Evolutionary conservation across 2,329 filamentous ascomycete genomes (phyloP), one percentile per base, ranked within the genome.

Genomic region (Plectosphaerella plurivora): DNA sequence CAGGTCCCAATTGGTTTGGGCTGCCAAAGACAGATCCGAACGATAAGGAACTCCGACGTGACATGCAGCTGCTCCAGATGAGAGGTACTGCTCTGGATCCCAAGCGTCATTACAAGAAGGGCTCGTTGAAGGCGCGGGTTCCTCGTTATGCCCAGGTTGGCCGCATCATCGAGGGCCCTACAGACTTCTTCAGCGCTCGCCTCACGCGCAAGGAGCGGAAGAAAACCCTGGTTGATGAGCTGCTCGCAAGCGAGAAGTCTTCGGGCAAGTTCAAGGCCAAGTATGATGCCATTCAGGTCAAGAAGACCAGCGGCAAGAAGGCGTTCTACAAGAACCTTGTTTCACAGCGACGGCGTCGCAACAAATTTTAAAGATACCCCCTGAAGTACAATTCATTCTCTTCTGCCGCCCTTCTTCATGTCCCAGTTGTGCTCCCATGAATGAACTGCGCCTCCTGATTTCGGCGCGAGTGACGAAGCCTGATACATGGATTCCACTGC

Each of bases 81-180:
- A 85, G 94, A 68, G 87, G 86, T 52, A 58, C 56, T 37, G 86
- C 96, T 18, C 78, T 97, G 20, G 93, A 97, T 59, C 86, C 91
- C 1, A 93, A 97, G 67, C 80, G 88, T 48, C 88, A 93, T 63
- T 96, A 96, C 77, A 95, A 93, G 68, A 97, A 97, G 69, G 86
- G 93, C 49, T 81, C 74, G 49, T 79, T 83, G 51, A 91, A 88
- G 65, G 78, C 81, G 53, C 76, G 83, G 55, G 72, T 87, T 1
- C 94, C 94, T 1, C 84, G 91, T 55, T 97, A 88, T 66, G 95
- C 89, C 18, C 90, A 96, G 62, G 83, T 96, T 25, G 94, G 93
- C 53, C 93, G 89, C 6, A 83, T 99, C 54, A 81, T 97, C 52
- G 87, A 95, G 63, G 92, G 92, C 1, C 86, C 91, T 2, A 92